These are phyloP conservation scores for Xylaria sp. DNA, from an alignment of 2,329 filamentous ascomycete genomes.

Conservation along the genomic window DNA sequence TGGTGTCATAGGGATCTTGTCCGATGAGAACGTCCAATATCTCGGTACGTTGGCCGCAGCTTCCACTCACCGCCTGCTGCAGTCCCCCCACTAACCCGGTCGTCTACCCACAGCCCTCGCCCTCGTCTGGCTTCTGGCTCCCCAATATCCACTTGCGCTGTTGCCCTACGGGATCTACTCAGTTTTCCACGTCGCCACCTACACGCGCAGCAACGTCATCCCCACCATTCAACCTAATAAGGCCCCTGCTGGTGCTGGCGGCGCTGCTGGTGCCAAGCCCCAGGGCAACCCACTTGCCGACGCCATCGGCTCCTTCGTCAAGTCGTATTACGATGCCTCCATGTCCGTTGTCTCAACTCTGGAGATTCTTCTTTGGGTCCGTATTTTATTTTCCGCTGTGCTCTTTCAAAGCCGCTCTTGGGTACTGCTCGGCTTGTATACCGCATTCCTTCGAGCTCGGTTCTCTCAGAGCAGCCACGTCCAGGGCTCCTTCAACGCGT, in stretches of 20 bases:
- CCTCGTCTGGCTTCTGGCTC: conserved; percentile 91
- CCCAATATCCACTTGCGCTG: conserved; percentile 89
- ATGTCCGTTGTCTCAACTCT: conserved; percentile 93
- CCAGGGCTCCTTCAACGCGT: conserved; percentile 79
- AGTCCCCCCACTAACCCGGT: conserved; percentile 29
- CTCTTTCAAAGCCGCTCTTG: conserved; percentile 92
- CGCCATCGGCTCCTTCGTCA: conserved; percentile 90
- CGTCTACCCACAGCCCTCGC: conserved; percentile 73
- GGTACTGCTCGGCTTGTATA: conserved; percentile 88
- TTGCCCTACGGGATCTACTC: conserved; percentile 97
- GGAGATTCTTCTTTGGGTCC: conserved; percentile 88
- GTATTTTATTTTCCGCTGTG: conserved; percentile 81
- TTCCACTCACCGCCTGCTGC: conserved; percentile 25
- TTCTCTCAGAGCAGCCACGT: conserved; percentile 92
- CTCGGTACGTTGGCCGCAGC: conserved; percentile 72
- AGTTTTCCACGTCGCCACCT: conserved; percentile 97
- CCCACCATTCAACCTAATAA: conserved; percentile 81
- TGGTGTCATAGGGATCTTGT: conserved; percentile 73
- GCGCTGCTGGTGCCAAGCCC: conserved; percentile 66
- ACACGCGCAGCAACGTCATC: conserved; percentile 92
- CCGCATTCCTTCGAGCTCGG: conserved; percentile 89
- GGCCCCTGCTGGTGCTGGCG: conserved; percentile 64
- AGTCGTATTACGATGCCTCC: conserved; percentile 96
- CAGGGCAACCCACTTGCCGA: conserved; percentile 75
- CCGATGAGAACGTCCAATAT: conserved; percentile 98